Percentiles rank a stretch among this genome's conserved stretches.
phyloP scores from a whole-genome alignment of 192 early-diverging fungal species.

The Rhizophagus sp. region DNA sequence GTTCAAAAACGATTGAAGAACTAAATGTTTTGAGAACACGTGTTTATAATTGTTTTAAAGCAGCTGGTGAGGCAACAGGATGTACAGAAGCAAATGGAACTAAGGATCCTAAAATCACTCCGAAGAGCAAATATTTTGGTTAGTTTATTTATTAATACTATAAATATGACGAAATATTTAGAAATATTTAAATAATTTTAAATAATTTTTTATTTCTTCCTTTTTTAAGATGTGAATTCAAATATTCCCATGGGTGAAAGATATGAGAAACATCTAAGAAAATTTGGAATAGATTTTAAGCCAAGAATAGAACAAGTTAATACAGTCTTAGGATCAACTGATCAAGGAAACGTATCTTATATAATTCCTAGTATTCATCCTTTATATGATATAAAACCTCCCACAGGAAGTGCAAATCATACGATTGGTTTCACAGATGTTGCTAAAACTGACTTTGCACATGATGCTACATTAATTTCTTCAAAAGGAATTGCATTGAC shows the following conservation, averaged over 20 bases:
- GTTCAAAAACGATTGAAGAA: slow-evolving; percentile 52
- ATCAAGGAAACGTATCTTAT: slow-evolving; percentile 8
- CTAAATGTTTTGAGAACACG: slow-evolving; percentile 50
- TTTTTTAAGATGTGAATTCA: no score
- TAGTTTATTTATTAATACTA: slow-evolving; percentile 38
- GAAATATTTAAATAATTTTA: no score
- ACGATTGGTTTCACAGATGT: slow-evolving; percentile 61
- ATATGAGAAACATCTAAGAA: no score
- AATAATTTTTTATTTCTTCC: no score
- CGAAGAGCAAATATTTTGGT: slow-evolving; percentile 57
- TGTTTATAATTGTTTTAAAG: slow-evolving; percentile 56
- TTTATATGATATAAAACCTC: not conserved
- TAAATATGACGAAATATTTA: no score
- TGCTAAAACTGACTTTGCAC: slow-evolving; percentile 59
- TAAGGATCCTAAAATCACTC: slow-evolving; percentile 51
- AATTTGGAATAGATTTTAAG: not conserved
- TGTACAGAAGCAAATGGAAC: slow-evolving; percentile 43
- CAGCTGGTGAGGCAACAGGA: slow-evolving; percentile 62
- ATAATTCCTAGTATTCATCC: slow-evolving; percentile 3
- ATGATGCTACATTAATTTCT: slow-evolving; percentile 52
- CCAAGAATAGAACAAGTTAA: not conserved
- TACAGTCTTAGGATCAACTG: not conserved
- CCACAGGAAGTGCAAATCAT: slow-evolving; percentile 50
- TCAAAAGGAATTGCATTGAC: slow-evolving; percentile 56
- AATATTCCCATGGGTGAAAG: no score